Evolutionary conservation across 1,139 yeast genomes (phyloP).

Genomic region (Candida sanyaensis): DNA sequence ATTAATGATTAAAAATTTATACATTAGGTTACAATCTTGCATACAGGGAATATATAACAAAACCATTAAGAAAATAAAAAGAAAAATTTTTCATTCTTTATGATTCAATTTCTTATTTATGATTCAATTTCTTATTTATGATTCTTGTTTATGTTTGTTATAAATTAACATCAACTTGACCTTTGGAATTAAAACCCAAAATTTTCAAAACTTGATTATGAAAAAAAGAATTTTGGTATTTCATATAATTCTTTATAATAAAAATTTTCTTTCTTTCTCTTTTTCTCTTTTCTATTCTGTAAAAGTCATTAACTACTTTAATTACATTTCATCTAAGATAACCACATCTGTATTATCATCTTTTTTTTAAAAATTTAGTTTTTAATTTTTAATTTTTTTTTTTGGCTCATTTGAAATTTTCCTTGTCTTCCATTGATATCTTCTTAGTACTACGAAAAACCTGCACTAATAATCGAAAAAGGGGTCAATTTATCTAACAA

Average conservation of each 20-base stretch:
- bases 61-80: too few species aligned
- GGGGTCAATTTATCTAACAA: background rate
- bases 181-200: background rate
- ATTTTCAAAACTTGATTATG: background rate
- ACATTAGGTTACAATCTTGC: constrained; percentile 3
- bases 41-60: background rate
- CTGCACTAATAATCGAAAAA: too few species aligned
- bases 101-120: too few species aligned
- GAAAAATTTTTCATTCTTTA: background rate
- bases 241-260: background rate
- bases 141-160: background rate
- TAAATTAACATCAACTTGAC: background rate
- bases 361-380: too few species aligned
- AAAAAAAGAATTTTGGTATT: background rate
- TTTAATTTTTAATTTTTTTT: background rate
- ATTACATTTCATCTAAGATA: too few species aligned
- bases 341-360: too few species aligned
- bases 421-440: background rate
- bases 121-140: background rate
- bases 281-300: background rate
- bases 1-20: too few species aligned
- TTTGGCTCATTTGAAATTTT: background rate
- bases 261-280: constrained; percentile 3
- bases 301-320: too few species aligned
- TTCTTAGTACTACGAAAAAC: background rate